phyloP scores from a whole-genome alignment of 345 rosid genomes.

The Melastoma malabathricum region DNA sequence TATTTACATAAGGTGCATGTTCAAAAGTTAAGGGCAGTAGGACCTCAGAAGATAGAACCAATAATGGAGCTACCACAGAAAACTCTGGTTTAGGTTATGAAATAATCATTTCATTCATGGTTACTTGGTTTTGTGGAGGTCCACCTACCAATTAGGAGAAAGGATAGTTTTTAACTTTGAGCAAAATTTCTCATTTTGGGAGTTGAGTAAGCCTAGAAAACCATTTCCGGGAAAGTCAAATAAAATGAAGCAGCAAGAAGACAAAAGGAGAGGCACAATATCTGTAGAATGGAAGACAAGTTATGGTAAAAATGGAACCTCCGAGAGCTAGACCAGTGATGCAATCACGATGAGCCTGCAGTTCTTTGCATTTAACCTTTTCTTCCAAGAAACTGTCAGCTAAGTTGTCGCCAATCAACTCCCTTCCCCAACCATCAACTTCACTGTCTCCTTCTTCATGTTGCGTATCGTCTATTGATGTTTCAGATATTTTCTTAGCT shows the following conservation, averaged over 20 bases:
- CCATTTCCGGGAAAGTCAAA: neutral
- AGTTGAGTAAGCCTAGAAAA: neutral
- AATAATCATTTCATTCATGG: neutral
- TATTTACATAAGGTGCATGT: too few species aligned
- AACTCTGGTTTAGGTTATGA: too few species aligned
- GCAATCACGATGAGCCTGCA: slow-evolving; percentile 64
- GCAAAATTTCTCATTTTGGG: neutral
- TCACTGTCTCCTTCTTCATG: slow-evolving; percentile 11
- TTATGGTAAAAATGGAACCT: slow-evolving; percentile 24
- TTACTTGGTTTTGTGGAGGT: neutral
- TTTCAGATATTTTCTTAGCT: slow-evolving; percentile 13
- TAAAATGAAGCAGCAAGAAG: neutral
- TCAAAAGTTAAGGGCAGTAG: too few species aligned
- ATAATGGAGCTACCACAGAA: too few species aligned
- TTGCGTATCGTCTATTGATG: slow-evolving; percentile 12
- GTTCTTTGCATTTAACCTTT: slow-evolving; percentile 36
- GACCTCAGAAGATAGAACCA: too few species aligned
- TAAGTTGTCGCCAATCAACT: slow-evolving; percentile 22
- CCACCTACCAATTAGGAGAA: neutral
- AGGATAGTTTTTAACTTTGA: neutral
- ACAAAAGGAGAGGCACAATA: neutral
- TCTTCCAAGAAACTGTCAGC: slow-evolving; percentile 31
- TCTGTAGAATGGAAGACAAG: neutral
- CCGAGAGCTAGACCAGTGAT: slow-evolving; percentile 70
- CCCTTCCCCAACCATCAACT: slow-evolving; percentile 15